Evolutionary conservation across 768 basidiomycete species (phyloP).

Genomic region (Boletus eberwhitei): DNA sequence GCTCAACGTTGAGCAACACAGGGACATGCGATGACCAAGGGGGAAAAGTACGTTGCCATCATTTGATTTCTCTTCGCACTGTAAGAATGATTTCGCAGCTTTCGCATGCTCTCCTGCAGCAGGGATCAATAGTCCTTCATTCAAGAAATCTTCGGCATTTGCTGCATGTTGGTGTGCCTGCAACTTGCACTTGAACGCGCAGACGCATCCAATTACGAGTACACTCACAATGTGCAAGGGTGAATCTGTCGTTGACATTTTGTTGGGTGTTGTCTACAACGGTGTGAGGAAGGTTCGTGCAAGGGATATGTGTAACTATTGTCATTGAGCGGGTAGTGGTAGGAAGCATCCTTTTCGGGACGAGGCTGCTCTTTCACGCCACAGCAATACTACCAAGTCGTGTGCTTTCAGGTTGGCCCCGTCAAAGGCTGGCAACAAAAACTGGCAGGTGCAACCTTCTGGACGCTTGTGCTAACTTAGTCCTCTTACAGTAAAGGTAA

Average conservation of each 20-base stretch:
- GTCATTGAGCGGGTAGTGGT: background rate
- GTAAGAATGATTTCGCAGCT: constrained; percentile 72
- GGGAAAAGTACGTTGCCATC: constrained; percentile 61
- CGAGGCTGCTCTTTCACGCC: background rate
- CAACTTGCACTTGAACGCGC: constrained; percentile 3
- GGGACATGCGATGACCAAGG: background rate
- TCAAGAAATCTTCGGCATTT: constrained; percentile 70
- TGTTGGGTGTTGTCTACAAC: background rate
- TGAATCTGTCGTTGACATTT: constrained; percentile 39
- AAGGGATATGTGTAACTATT: background rate
- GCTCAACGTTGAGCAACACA: constrained; percentile 4
- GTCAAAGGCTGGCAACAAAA: no score
- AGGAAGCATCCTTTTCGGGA: constrained; percentile 2
- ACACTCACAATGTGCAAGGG: constrained; percentile 50
- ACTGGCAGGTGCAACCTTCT: no score
- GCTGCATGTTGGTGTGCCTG: constrained; percentile 83
- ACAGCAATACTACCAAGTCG: no score
- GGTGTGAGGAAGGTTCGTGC: background rate
- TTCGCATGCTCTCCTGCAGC: constrained; percentile 73
- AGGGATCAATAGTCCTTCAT: constrained; percentile 64
- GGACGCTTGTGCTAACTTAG: no score
- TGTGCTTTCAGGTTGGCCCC: no score
- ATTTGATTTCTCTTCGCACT: constrained; percentile 67
- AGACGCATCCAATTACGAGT: background rate
- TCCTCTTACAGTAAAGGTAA: no score